Conservation (phyloP, 371 early-diverging fungal species). For the Blastocladiella emersonii region DNA sequence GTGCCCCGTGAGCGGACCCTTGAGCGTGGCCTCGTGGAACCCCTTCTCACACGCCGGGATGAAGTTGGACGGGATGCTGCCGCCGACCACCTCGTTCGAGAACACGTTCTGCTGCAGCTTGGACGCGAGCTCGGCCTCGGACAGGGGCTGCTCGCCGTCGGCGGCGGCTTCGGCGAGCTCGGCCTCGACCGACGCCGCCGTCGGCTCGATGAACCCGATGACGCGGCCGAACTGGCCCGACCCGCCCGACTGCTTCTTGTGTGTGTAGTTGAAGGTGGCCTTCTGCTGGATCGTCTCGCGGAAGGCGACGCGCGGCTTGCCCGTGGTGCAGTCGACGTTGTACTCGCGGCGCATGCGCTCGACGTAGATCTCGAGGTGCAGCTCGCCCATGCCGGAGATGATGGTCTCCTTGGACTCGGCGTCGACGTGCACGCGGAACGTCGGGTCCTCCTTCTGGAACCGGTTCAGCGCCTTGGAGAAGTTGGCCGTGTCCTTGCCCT, state of each 20-base stretch:
- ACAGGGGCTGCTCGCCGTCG: neutral
- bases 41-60: slow-evolving; percentile 96
- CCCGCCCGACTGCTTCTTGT: slow-evolving; percentile 97
- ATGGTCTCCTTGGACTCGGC: slow-evolving; percentile 84
- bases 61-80: slow-evolving; percentile 85
- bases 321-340: slow-evolving; percentile 79
- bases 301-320: slow-evolving; percentile 94
- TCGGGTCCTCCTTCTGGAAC: slow-evolving; percentile 95
- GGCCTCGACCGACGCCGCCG: slow-evolving; percentile 28
- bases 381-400: slow-evolving; percentile 85
- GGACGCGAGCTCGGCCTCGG: slow-evolving; percentile 24
- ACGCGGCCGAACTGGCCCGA: slow-evolving; percentile 93
- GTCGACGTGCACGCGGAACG: slow-evolving; percentile 91
- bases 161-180: slow-evolving; percentile 17
- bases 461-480: slow-evolving; percentile 88
- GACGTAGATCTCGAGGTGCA: slow-evolving; percentile 86
- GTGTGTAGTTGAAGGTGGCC: slow-evolving; percentile 85
- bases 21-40: slow-evolving; percentile 75
- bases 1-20: slow-evolving; percentile 87
- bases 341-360: slow-evolving; percentile 97
- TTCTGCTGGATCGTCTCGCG: slow-evolving; percentile 74
- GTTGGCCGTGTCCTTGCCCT: slow-evolving; percentile 78
- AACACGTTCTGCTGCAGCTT: slow-evolving; percentile 53
- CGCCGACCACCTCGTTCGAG: slow-evolving; percentile 67
- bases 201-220: slow-evolving; percentile 81